phyloP scores from a whole-genome alignment of 139 green algal species.

The Zygnema cylindricum region DNA sequence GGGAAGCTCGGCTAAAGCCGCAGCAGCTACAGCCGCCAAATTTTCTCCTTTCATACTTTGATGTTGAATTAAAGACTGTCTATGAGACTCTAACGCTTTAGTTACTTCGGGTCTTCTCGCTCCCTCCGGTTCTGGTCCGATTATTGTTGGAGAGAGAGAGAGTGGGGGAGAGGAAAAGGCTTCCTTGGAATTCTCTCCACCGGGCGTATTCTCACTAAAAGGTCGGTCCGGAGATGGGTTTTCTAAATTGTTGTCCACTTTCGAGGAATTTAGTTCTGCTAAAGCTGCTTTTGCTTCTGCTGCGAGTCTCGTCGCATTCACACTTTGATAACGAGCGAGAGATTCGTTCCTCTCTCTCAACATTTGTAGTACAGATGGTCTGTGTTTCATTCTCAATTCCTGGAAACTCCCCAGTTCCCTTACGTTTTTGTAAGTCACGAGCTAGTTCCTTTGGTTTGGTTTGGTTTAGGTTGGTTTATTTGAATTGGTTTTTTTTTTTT shows the following conservation, averaged over 20 bases:
- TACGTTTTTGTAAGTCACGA: too few relatives aligned
- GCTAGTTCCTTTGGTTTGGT: too few relatives aligned
- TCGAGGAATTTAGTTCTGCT: not conserved
- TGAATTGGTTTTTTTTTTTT: too few relatives aligned
- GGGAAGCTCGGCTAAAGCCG: not conserved
- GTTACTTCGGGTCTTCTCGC: not conserved
- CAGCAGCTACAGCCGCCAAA: not conserved
- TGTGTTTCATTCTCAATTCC: conserved; percentile 15
- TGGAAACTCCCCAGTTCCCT: too few relatives aligned
- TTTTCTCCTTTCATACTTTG: conserved; percentile 17
- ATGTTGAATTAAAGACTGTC: not conserved
- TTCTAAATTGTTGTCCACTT: not conserved
- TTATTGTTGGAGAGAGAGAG: not conserved
- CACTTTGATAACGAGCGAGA: conserved; percentile 30
- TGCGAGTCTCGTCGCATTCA: conserved; percentile 18
- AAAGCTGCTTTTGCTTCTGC: conserved; percentile 18
- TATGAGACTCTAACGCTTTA: not conserved
- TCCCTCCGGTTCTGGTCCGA: not conserved
- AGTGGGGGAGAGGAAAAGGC: too few relatives aligned
- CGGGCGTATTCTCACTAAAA: not conserved
- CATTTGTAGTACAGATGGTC: conserved; percentile 1
- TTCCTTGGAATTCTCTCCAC: not conserved
- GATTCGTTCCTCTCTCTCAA: conserved; percentile 15
- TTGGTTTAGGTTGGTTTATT: too few relatives aligned
- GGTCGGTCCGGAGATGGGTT: not conserved